Evolutionary conservation across 352 stramenopile genomes (phyloP).

Genomic region (Elongisporangium undulatum): DNA sequence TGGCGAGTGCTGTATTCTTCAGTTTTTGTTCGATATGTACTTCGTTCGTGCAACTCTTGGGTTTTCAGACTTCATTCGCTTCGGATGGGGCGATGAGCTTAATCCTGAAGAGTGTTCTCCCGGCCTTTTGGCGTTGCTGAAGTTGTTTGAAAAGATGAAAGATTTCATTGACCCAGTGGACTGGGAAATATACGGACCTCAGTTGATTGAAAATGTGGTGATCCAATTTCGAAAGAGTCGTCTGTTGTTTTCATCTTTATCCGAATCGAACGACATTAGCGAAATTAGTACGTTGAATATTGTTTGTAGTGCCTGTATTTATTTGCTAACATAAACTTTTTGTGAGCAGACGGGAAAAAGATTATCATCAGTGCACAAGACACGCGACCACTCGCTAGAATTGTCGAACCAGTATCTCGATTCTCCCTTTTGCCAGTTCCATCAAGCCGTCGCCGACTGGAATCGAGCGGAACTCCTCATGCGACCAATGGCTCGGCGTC

Average conservation of each 20-base stretch:
- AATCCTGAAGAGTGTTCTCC: conserved; percentile 47
- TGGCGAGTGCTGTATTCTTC: conserved; percentile 77
- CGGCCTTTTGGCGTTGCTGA: conserved; percentile 48
- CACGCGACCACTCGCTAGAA: conserved; percentile 55
- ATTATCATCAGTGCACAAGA: conserved; percentile 68
- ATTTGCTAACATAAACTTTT: conserved; percentile 10
- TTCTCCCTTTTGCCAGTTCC: conserved; percentile 80
- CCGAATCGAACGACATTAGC: conserved; percentile 78
- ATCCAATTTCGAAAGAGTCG: conserved; percentile 83
- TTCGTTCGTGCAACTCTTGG: conserved; percentile 82
- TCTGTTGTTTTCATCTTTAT: conserved; percentile 82
- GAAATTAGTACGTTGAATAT: conserved; percentile 65
- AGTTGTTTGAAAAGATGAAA: conserved; percentile 71
- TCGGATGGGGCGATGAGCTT: conserved; percentile 83
- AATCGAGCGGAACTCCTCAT: conserved; percentile 1
- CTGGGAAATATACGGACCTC: conserved; percentile 86
- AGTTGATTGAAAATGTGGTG: conserved; percentile 84
- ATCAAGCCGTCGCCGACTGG: conserved; percentile 39
- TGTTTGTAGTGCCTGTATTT: not conserved
- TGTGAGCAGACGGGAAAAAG: conserved; percentile 62
- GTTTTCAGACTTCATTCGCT: conserved; percentile 84
- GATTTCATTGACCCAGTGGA: conserved; percentile 86
- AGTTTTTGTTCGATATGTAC: conserved; percentile 90
- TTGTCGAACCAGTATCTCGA: conserved; percentile 69
- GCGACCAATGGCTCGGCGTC: not conserved